Base-by-base conservation (phyloP, 805 yeast species). In the Metschnikowia cubensis region DNA sequence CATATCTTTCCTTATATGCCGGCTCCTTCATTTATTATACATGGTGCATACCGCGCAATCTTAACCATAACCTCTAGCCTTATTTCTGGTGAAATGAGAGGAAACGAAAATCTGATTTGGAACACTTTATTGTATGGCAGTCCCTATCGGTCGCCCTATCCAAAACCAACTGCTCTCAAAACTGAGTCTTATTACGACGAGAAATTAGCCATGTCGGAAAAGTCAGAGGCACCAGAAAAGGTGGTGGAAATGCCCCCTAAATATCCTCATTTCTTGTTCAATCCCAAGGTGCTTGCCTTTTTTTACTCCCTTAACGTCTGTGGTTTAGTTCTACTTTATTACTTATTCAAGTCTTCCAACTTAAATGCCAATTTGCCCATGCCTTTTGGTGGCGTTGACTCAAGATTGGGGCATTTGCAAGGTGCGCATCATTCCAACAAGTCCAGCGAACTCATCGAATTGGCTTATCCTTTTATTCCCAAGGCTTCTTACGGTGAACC, bases 401-500 rank as follows among this genome's bases (percentile, higher is more conserved):
- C 34, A 10, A 11, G 31, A 3, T n/a, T 15, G 6, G 42, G 42
- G 6, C 10, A 4, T 39, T 25, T 42, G 6, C 45, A 32, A 21
- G 11, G 11, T 6, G 41, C 41, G 11, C 31, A 21, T 6, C 32
- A 38, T n/a, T 20, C 45, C 14, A 42, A 42, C 3, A 45, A 36
- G 13, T 47, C 48, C 6, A n/a, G 40, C 15, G 65, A 65, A 45
- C 55, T 64, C n/a, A 53, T 67, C 35, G 60, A 58, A 37, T 69
- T 69, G 4, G 47, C 60, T 3, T 61, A 57, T 53, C 71, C 73
- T 2, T 50, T 56, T 45, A 51, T 60, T 1, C 63, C 68, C n/a
- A 55, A 55, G 29, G 44, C 55, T 6, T 35, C 51, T 15, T 52
- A 59, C 42, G 63, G 62, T 2, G 36, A 51, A n/a, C 71, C 80